These are phyloP conservation scores for Botryosphaeria dothidea DNA, from an alignment of 2,329 filamentous ascomycete species.

Conservation along the genomic window DNA sequence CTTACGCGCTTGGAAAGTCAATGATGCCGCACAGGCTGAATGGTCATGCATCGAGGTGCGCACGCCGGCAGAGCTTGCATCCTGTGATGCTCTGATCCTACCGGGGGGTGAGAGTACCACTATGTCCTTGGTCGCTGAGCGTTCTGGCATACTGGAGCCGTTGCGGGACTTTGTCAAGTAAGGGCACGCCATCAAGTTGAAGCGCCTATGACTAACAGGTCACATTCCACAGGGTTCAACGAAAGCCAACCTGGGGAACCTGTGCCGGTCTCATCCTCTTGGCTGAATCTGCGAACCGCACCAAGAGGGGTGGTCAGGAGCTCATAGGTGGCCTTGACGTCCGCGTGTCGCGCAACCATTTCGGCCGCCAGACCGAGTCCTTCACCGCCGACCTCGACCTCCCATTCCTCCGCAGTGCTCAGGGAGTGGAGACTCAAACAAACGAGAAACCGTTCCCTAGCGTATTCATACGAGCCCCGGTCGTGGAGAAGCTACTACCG, in stretches of 20 bases:
- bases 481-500: slow-evolving; percentile 79
- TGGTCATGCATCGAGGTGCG: slow-evolving; percentile 78
- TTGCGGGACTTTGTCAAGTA: slow-evolving; percentile 89
- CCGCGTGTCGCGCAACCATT: slow-evolving; percentile 89
- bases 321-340: slow-evolving; percentile 91
- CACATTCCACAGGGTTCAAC: slow-evolving; percentile 57
- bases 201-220: slow-evolving; percentile 7
- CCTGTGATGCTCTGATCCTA: slow-evolving; percentile 81
- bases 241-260: slow-evolving; percentile 90
- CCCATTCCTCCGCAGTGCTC: slow-evolving; percentile 60
- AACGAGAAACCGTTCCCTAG: slow-evolving; percentile 64
- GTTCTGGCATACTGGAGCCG: slow-evolving; percentile 79
- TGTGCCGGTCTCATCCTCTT: slow-evolving; percentile 93
- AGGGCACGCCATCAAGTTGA: slow-evolving; percentile 31
- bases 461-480: slow-evolving; percentile 91
- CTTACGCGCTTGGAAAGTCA: slow-evolving; percentile 35
- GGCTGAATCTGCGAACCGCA: slow-evolving; percentile 81
- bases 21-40: slow-evolving; percentile 27
- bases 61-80: slow-evolving; percentile 67
- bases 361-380: slow-evolving; percentile 88
- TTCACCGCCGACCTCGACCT: slow-evolving; percentile 77
- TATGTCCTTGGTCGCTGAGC: slow-evolving; percentile 82
- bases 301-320: slow-evolving; percentile 89
- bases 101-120: slow-evolving; percentile 95
- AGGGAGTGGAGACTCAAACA: slow-evolving; percentile 30